A percentile compares a stretch with the other conserved stretches of the same genome.
Conservation (phyloP, 768 basidiomycete genomes). For the Agaricus blazei region DNA sequence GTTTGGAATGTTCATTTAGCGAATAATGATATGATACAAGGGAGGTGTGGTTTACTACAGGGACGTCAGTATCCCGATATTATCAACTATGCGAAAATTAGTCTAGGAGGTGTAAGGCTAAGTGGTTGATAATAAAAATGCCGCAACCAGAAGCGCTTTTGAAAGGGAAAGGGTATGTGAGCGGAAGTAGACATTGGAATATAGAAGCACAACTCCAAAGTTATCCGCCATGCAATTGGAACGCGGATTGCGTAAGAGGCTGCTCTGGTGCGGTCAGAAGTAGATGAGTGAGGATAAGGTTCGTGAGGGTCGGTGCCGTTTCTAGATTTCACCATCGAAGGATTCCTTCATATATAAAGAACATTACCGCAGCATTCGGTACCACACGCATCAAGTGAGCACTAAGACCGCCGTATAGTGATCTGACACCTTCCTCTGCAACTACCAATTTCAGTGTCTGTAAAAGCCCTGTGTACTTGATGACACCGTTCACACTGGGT, state of each 20-base stretch:
- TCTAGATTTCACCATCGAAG: conserved; percentile 48
- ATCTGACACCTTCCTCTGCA: conserved; percentile 82
- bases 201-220: neutral
- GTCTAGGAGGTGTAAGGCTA: neutral
- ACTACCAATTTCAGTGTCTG: conserved; percentile 86
- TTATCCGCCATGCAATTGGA: neutral
- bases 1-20: neutral
- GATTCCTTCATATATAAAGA: conserved; percentile 86
- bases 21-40: neutral
- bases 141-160: neutral
- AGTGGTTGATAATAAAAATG: neutral
- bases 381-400: conserved; percentile 97
- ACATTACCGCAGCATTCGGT: conserved; percentile 97
- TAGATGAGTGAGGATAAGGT: neutral
- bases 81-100: neutral
- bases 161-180: neutral
- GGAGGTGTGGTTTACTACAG: neutral
- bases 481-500: conserved; percentile 68
- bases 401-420: conserved; percentile 87
- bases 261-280: neutral
- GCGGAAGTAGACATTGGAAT: neutral
- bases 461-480: conserved; percentile 80
- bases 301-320: neutral
- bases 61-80: neutral
- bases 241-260: neutral